phyloP scores from a whole-genome alignment of 345 rosid species.

The Aquilaria malaccensis region DNA sequence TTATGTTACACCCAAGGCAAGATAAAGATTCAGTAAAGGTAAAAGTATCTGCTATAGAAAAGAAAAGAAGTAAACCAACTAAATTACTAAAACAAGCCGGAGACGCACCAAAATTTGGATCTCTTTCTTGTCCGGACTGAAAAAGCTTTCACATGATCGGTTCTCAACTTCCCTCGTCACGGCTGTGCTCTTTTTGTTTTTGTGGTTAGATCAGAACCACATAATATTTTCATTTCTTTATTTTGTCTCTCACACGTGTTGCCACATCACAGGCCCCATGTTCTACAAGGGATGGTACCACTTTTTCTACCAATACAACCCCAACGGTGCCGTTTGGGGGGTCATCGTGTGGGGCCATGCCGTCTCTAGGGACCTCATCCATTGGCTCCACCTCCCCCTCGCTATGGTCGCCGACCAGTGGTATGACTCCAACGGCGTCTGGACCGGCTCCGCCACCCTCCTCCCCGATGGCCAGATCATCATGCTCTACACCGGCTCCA shows the following conservation, averaged over 20 bases:
- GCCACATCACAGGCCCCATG: slow-evolving; percentile 48
- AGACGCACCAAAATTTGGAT: too few species aligned
- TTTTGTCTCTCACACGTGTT: not conserved
- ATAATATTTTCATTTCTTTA: not conserved
- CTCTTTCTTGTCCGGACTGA: too few species aligned
- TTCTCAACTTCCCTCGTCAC: too few species aligned
- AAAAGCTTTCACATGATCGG: too few species aligned
- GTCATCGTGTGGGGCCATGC: slow-evolving; percentile 91
- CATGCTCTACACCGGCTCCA: slow-evolving; percentile 79
- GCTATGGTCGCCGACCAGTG: slow-evolving; percentile 78
- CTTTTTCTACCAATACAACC: slow-evolving; percentile 83
- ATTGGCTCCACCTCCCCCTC: slow-evolving; percentile 72
- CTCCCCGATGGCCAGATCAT: slow-evolving; percentile 64
- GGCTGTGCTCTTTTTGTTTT: too few species aligned
- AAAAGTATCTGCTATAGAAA: too few species aligned
- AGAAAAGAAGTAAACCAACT: too few species aligned
- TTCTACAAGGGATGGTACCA: slow-evolving; percentile 85
- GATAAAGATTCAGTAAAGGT: too few species aligned
- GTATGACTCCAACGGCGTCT: slow-evolving; percentile 75
- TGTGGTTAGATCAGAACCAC: too few species aligned
- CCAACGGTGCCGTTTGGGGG: slow-evolving; percentile 77
- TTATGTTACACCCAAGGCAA: too few species aligned
- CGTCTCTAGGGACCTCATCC: slow-evolving; percentile 60
- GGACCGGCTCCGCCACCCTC: slow-evolving; percentile 83
- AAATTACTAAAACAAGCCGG: too few species aligned